A percentile compares a stretch with the other conserved stretches of the same genome.
Conservation (phyloP, 2,329 filamentous ascomycete species). For the Aureobasidium sp. region DNA sequence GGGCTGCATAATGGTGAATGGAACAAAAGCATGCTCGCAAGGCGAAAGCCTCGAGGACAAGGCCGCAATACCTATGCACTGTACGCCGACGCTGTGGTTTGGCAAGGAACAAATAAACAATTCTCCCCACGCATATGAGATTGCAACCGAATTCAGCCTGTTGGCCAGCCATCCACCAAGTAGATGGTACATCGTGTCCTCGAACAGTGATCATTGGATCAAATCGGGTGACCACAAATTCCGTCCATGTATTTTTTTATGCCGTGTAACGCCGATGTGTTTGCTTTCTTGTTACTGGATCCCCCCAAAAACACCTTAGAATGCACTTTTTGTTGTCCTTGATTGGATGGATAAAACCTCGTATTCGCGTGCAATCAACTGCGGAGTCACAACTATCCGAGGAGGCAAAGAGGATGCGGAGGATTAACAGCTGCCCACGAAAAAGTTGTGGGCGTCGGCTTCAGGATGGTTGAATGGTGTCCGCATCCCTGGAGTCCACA, state of each 20-base stretch:
- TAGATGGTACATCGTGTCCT: not conserved
- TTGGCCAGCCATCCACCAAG: not conserved
- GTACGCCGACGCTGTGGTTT: not conserved
- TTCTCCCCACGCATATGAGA: not conserved
- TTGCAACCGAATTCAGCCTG: not conserved
- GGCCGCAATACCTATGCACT: not conserved
- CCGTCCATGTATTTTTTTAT: not conserved
- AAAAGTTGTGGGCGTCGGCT: conserved; percentile 13
- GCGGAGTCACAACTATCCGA: not conserved
- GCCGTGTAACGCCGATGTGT: conserved; percentile 1
- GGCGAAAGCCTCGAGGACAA: not conserved
- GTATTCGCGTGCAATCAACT: not conserved
- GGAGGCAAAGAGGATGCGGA: not conserved
- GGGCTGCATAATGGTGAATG: not conserved
- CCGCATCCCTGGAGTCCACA: conserved; percentile 12
- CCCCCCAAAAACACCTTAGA: not conserved
- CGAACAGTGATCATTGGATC: not conserved
- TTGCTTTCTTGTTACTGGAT: not conserved
- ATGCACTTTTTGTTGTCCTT: conserved; percentile 6
- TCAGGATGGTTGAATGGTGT: conserved; percentile 15
- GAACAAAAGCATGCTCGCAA: not conserved
- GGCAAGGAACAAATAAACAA: not conserved
- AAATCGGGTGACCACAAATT: not conserved
- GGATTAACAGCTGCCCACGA: conserved; percentile 15
- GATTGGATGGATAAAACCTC: not conserved